A percentile compares a stretch with the other conserved stretches of the same genome.
These are phyloP conservation scores for Trypanosoma congolense DNA, from an alignment of 208 protist species.

Conservation along the genomic window DNA sequence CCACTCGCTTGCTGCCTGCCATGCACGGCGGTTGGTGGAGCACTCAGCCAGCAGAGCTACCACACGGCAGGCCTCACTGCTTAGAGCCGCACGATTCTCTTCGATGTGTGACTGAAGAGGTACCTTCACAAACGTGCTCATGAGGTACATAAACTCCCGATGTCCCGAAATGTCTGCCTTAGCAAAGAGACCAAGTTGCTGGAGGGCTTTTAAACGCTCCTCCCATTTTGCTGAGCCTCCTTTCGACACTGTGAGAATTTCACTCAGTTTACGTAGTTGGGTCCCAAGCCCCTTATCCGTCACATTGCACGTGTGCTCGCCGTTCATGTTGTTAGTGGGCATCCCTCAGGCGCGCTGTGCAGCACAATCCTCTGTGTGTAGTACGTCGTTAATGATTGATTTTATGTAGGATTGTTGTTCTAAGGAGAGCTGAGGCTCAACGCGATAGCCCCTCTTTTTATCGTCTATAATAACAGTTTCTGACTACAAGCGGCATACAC, in stretches of 20 bases:
- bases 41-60: constrained; percentile 19
- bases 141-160: constrained; percentile 26
- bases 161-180: constrained; percentile 25
- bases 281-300: neutral
- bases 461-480: too few species aligned
- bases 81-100: constrained; percentile 33
- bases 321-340: too few species aligned
- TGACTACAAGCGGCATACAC: too few species aligned
- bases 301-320: neutral
- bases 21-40: constrained; percentile 15
- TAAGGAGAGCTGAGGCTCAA: too few species aligned
- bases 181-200: constrained; percentile 25
- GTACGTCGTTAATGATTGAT: too few species aligned
- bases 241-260: constrained; percentile 17
- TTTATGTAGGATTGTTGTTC: too few species aligned
- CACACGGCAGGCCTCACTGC: constrained; percentile 17
- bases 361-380: too few species aligned
- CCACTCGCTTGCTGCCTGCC: constrained; percentile 28
- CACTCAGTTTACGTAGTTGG: constrained; percentile 28
- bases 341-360: too few species aligned
- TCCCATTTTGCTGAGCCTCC: constrained; percentile 23
- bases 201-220: constrained; percentile 25
- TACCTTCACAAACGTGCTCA: constrained; percentile 44
- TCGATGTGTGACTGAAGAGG: constrained; percentile 34
- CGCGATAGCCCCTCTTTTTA: too few species aligned